Percentiles rank a stretch among this genome's conserved stretches.
phyloP scores from a whole-genome alignment of 495 filamentous ascomycete species.

The Penicillium cosmopolitanum region DNA sequence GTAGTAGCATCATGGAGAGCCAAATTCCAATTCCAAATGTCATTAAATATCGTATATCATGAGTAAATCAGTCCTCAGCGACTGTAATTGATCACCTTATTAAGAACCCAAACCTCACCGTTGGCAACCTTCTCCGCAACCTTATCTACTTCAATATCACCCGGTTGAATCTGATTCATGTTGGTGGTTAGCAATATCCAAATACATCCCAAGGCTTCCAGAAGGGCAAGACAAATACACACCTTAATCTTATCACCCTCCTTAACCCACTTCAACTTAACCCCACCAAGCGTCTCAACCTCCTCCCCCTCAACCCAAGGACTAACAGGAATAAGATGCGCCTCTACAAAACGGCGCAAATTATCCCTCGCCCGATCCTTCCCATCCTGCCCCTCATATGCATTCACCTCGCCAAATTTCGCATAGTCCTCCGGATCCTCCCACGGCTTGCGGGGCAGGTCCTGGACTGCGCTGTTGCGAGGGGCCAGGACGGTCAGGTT shows the following conservation, averaged over 20 bases:
- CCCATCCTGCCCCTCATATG: conserved; percentile 79
- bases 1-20: not conserved
- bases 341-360: conserved; percentile 81
- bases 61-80: conserved; percentile 15
- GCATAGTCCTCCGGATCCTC: conserved; percentile 84
- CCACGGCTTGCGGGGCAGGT: conserved; percentile 89
- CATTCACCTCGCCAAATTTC: conserved; percentile 64
- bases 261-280: conserved; percentile 79
- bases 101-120: conserved; percentile 82
- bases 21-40: conserved; percentile 3
- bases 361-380: conserved; percentile 80
- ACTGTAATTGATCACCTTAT: conserved; percentile 65
- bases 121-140: conserved; percentile 76
- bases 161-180: conserved; percentile 75
- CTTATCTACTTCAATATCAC: conserved; percentile 70
- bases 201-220: too few species aligned
- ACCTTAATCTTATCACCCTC: conserved; percentile 75
- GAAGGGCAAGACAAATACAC: too few species aligned
- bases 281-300: conserved; percentile 68
- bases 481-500: conserved; percentile 94
- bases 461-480: conserved; percentile 76
- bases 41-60: conserved; percentile 14
- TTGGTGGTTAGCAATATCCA: too few species aligned
- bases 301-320: conserved; percentile 83
- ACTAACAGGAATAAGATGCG: conserved; percentile 74